Conservation (phyloP, 441 rosid genomes). For the Brassica balearica region DNA sequence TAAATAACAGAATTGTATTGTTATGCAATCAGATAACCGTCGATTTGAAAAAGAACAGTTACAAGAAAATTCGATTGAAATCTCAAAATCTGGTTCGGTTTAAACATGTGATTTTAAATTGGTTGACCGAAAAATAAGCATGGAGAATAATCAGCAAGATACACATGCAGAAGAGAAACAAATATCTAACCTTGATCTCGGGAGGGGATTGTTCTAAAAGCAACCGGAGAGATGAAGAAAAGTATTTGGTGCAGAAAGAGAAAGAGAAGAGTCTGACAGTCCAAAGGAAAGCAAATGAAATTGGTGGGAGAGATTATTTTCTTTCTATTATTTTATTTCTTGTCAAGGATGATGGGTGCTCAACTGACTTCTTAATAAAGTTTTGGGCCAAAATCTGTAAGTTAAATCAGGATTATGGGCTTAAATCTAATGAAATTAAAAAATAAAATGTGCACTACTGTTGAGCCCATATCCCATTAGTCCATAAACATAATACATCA, state of each 20-base stretch:
- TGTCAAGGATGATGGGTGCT: background rate
- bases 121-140: background rate
- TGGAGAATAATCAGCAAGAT: constrained; percentile 5
- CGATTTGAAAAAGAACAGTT: no score
- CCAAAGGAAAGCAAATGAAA: constrained; percentile 23
- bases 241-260: background rate
- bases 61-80: background rate
- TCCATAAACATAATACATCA: background rate
- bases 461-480: background rate
- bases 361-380: constrained; percentile 20
- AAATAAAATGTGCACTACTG: background rate
- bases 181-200: constrained; percentile 29
- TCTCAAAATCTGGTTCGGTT: background rate
- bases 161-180: constrained; percentile 21
- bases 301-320: constrained; percentile 33
- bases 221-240: constrained; percentile 24
- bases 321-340: background rate
- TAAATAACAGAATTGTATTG: background rate
- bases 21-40: background rate
- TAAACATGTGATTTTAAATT: background rate
- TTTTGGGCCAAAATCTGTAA: constrained; percentile 19
- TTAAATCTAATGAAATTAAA: background rate
- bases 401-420: background rate
- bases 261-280: constrained; percentile 32
- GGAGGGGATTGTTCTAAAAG: no score